phyloP scores from a whole-genome alignment of 2,329 filamentous ascomycete genomes.

The Delphinella strobiligena region DNA sequence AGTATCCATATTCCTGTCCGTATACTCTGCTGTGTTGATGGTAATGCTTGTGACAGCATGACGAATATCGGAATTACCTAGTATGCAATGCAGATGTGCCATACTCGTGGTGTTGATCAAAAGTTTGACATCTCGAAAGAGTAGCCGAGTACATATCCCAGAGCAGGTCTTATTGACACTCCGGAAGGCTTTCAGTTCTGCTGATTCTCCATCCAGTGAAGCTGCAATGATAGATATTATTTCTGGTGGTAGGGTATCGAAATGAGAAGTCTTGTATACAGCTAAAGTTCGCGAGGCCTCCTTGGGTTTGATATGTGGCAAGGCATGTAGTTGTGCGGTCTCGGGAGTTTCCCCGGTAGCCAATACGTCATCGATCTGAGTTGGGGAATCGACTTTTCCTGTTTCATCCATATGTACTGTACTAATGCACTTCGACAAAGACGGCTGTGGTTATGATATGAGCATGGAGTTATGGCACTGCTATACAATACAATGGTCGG shows the following conservation, averaged over 20 bases:
- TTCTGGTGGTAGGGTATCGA: constrained; percentile 3
- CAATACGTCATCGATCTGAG: too few species aligned
- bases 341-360: too few species aligned
- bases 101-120: constrained; percentile 2
- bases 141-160: constrained; percentile 1
- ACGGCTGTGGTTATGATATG: too few species aligned
- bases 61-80: constrained; percentile 1
- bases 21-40: constrained; percentile 5
- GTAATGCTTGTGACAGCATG: constrained; percentile 1
- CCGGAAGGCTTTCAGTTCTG: constrained; percentile 2
- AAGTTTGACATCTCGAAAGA: constrained; percentile 4
- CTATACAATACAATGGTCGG: too few species aligned
- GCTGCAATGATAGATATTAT: constrained; percentile 1
- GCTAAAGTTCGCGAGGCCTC: too few species aligned
- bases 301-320: too few species aligned
- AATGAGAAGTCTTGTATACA: too few species aligned
- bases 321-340: too few species aligned
- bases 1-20: constrained; percentile 5
- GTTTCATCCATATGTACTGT: too few species aligned
- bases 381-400: too few species aligned
- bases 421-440: too few species aligned
- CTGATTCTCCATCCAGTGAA: background rate
- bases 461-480: too few species aligned
- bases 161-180: constrained; percentile 6
- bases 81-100: background rate